phyloP scores from a whole-genome alignment of 768 basidiomycete genomes.

The Auricularia cornea region DNA sequence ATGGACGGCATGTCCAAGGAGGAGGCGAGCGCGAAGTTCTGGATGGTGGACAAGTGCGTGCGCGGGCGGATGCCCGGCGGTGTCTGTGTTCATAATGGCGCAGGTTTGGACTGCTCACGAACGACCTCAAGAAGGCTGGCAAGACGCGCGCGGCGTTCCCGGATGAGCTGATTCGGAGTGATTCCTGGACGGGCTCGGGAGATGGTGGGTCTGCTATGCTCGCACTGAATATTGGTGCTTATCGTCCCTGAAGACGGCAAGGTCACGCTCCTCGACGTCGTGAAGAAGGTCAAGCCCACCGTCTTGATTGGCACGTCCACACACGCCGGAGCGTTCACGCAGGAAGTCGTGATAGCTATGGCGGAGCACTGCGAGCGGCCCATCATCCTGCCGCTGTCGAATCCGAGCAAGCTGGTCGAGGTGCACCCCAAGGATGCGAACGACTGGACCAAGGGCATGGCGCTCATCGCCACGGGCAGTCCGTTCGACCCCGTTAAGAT shows the following conservation, averaged over 20 bases:
- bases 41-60: conserved; percentile 49
- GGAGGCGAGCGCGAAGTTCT: conserved; percentile 61
- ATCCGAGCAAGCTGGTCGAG: conserved; percentile 72
- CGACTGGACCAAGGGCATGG: conserved; percentile 73
- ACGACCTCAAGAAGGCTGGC: conserved; percentile 33
- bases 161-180: conserved; percentile 48
- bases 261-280: conserved; percentile 55
- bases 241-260: conserved; percentile 21
- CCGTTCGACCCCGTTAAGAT: conserved; percentile 71
- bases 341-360: conserved; percentile 65
- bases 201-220: no score
- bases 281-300: conserved; percentile 67
- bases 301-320: conserved; percentile 83
- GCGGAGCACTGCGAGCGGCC: conserved; percentile 59
- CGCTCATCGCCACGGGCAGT: conserved; percentile 75
- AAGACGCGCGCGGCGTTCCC: conserved; percentile 37
- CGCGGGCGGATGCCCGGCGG: neutral
- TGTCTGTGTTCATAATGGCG: neutral
- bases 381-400: conserved; percentile 77
- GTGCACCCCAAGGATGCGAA: conserved; percentile 62
- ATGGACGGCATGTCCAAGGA: conserved; percentile 34
- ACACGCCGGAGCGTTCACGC: conserved; percentile 64
- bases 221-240: no score
- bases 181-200: conserved; percentile 12
- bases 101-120: conserved; percentile 49